Evolutionary conservation across 768 basidiomycete genomes (phyloP).

Genomic region (Naganishia onofrii): DNA sequence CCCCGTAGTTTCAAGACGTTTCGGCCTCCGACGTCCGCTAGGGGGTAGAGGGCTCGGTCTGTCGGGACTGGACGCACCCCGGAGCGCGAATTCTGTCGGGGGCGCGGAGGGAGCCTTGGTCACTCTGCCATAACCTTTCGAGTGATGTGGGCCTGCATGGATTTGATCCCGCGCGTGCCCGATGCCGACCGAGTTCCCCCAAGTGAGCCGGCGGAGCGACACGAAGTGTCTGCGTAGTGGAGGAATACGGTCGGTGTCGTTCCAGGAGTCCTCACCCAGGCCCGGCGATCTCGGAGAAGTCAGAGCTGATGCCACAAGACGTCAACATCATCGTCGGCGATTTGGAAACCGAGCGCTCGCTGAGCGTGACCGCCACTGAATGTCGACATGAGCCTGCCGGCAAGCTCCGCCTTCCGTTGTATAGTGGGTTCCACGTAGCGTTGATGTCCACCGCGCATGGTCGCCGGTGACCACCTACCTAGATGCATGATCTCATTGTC

Average conservation of each 20-base stretch:
- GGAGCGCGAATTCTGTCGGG: too few species aligned
- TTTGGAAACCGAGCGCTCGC: background rate
- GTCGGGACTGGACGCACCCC: too few species aligned
- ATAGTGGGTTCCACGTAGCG: background rate
- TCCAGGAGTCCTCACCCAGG: background rate
- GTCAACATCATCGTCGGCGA: background rate
- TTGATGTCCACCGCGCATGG: slow-evolving; percentile 7
- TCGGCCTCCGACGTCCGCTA: too few species aligned
- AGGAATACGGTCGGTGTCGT: background rate
- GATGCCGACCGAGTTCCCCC: slow-evolving; percentile 2
- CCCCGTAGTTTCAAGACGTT: too few species aligned
- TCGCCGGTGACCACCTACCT: slow-evolving; percentile 17
- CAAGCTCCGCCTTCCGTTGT: background rate
- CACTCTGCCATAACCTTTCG: too few species aligned
- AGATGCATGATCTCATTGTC: slow-evolving; percentile 23
- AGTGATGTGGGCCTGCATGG: background rate
- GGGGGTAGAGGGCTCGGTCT: too few species aligned
- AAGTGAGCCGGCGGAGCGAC: background rate
- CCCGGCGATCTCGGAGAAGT: background rate
- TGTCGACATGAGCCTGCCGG: background rate
- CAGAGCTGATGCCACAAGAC: background rate
- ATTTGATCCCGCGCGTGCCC: slow-evolving; percentile 6
- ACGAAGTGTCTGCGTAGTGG: background rate
- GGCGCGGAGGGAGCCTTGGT: too few species aligned
- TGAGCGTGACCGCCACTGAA: background rate